These are phyloP conservation scores for Circinella umbellata DNA, from an alignment of 371 early-diverging fungal genomes.

Conservation along the genomic window DNA sequence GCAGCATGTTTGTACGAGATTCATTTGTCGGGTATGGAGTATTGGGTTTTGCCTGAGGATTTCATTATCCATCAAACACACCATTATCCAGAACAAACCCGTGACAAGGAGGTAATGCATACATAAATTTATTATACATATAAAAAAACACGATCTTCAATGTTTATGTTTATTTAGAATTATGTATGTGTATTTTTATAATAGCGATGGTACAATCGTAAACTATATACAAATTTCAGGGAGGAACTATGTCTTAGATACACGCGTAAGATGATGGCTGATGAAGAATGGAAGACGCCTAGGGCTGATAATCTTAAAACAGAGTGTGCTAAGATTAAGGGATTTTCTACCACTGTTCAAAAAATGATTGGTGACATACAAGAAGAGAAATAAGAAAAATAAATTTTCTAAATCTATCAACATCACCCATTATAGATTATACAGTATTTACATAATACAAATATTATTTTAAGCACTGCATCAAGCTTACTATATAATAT, in stretches of 20 bases:
- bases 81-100: constrained; percentile 55
- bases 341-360: constrained; percentile 28
- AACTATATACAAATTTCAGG: constrained; percentile 65
- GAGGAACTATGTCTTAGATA: constrained; percentile 72
- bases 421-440: too few relatives aligned
- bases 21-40: constrained; percentile 58
- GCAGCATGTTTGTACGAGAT: constrained; percentile 65
- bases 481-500: too few relatives aligned
- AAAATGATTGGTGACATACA: constrained; percentile 1
- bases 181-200: neutral
- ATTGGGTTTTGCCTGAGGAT: constrained; percentile 59
- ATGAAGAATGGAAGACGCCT: constrained; percentile 50
- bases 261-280: constrained; percentile 56
- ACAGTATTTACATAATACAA: too few relatives aligned
- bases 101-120: constrained; percentile 37
- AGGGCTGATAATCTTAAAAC: constrained; percentile 55
- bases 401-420: too few relatives aligned
- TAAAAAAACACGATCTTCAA: too few relatives aligned
- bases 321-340: constrained; percentile 60
- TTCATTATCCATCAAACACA: constrained; percentile 63
- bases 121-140: neutral
- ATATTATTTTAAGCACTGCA: too few relatives aligned
- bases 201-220: constrained; percentile 65
- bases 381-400: neutral
- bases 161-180: too few relatives aligned